phyloP scores from a whole-genome alignment of 2,329 filamentous ascomycete genomes.

The Domatiomyces globalis region DNA sequence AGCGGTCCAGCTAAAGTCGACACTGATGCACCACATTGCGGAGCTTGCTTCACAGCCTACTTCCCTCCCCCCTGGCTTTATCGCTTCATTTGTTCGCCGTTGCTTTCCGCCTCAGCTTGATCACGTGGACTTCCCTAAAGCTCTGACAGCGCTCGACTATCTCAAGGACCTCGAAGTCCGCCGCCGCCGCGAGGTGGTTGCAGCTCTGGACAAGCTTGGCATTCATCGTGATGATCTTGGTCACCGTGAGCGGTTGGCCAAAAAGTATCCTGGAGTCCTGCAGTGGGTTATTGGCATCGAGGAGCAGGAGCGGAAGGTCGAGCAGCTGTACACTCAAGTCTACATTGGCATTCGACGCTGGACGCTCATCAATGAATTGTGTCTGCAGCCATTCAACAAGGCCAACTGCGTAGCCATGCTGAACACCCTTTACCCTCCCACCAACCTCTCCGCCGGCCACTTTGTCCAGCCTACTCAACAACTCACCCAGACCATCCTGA shows the following conservation, averaged over 20 bases:
- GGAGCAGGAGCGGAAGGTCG: slow-evolving; percentile 37
- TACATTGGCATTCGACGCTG: slow-evolving; percentile 50
- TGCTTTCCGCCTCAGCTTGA: slow-evolving; percentile 44
- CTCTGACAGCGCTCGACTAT: slow-evolving; percentile 52
- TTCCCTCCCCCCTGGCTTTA: slow-evolving; percentile 48
- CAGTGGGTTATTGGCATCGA: slow-evolving; percentile 42
- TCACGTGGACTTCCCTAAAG: slow-evolving; percentile 51
- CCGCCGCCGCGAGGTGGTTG: slow-evolving; percentile 43
- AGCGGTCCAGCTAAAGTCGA: slow-evolving; percentile 30
- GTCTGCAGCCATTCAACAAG: slow-evolving; percentile 48
- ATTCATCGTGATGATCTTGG: slow-evolving; percentile 36
- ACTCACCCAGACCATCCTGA: slow-evolving; percentile 38
- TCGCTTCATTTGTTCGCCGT: slow-evolving; percentile 46
- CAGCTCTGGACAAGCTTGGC: slow-evolving; percentile 43
- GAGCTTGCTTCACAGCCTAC: slow-evolving; percentile 46
- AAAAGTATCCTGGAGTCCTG: slow-evolving; percentile 40
- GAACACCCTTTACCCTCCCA: slow-evolving; percentile 52
- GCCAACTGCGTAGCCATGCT: slow-evolving; percentile 54
- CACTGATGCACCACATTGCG: slow-evolving; percentile 38
- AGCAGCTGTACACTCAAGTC: slow-evolving; percentile 45
- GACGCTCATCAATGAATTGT: slow-evolving; percentile 53
- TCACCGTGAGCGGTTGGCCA: slow-evolving; percentile 35
- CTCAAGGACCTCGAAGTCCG: slow-evolving; percentile 49
- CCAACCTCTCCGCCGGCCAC: slow-evolving; percentile 24
- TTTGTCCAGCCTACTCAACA: slow-evolving; percentile 36